A percentile compares a stretch with the other conserved stretches of the same genome.
Evolutionary conservation across 306 rosid species (phyloP).

Genomic region (Prunus mongolica): DNA sequence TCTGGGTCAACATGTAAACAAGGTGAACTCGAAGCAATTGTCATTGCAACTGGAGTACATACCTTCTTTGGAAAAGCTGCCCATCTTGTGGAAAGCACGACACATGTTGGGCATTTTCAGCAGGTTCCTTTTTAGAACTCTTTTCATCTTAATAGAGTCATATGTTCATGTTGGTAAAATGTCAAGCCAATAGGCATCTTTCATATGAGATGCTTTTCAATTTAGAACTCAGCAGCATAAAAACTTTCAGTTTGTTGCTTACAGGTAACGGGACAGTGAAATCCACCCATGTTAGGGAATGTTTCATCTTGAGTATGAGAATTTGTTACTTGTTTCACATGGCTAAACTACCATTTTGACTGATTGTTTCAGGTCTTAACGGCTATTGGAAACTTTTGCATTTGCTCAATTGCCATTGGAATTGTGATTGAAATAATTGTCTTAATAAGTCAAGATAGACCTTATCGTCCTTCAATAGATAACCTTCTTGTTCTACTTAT

Average conservation of each 20-base stretch:
- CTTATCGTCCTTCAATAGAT: conserved; percentile 1
- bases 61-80: conserved; percentile 18
- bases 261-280: background rate
- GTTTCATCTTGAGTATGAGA: background rate
- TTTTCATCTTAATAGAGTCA: background rate
- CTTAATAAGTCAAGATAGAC: background rate
- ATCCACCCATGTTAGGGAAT: background rate
- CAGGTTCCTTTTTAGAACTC: background rate
- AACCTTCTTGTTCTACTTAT: conserved; percentile 26
- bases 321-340: background rate
- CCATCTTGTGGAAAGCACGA: conserved; percentile 19
- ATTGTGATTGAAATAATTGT: conserved; percentile 7
- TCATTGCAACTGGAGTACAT: conserved; percentile 15
- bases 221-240: background rate
- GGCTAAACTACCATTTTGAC: background rate
- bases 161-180: background rate
- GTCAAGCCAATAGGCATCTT: background rate
- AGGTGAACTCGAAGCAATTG: conserved; percentile 21
- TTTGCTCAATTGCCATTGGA: conserved; percentile 15
- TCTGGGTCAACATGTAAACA: conserved; percentile 25
- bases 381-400: conserved; percentile 18
- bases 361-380: conserved; percentile 15
- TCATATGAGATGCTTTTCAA: background rate
- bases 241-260: background rate
- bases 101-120: conserved; percentile 20